A percentile compares a stretch with the other conserved stretches of the same genome.
phyloP scores from a whole-genome alignment of 1,284 basidiomycete species.

The Rhodotorula glutinis region DNA sequence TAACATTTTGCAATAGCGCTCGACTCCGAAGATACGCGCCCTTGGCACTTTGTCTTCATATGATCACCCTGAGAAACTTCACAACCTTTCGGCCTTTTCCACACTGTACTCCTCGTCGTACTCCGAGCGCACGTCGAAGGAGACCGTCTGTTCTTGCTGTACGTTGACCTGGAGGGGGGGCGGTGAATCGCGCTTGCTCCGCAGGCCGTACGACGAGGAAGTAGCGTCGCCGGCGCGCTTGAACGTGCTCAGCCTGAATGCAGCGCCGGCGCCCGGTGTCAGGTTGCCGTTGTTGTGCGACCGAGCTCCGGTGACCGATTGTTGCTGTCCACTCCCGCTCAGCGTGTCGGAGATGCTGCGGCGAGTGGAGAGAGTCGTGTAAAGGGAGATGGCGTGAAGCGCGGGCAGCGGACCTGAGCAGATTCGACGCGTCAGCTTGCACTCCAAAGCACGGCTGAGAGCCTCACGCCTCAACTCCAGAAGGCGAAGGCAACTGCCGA shows the following conservation, averaged over 20 bases:
- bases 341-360: constrained; percentile 5
- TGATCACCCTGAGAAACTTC: not conserved
- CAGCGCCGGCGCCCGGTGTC: not conserved
- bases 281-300: not conserved
- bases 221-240: not conserved
- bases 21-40: too few species aligned
- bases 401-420: constrained; percentile 20
- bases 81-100: not conserved
- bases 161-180: not conserved
- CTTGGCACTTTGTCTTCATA: too few species aligned
- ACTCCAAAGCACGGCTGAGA: not conserved
- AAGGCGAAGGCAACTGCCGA: constrained; percentile 14
- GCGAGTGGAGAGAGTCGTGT: constrained; percentile 16
- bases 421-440: not conserved
- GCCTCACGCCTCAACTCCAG: not conserved
- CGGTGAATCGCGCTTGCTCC: not conserved
- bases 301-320: not conserved
- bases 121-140: not conserved
- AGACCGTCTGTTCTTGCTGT: not conserved
- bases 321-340: not conserved
- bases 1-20: too few species aligned
- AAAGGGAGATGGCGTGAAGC: constrained; percentile 29
- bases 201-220: too few species aligned
- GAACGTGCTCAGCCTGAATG: not conserved
- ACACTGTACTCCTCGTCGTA: not conserved